A percentile compares a stretch with the other conserved stretches of the same genome.
Evolutionary conservation across 2,329 filamentous ascomycete species (phyloP).

Genomic region (Aureobasidium sp.): DNA sequence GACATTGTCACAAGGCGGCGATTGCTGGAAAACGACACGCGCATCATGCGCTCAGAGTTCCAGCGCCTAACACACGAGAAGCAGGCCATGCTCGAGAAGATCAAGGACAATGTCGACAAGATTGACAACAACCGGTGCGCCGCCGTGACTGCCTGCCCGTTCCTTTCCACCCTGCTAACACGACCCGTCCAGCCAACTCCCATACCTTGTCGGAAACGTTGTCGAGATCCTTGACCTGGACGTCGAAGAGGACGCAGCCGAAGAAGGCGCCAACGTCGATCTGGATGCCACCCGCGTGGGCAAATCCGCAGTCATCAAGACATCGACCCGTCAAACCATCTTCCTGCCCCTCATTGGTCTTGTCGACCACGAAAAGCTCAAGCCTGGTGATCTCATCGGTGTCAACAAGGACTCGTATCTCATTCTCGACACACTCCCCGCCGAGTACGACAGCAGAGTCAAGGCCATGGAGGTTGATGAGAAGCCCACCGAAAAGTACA

Average conservation of each 20-base stretch:
- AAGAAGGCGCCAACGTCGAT: constrained; percentile 98
- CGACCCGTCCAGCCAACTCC: constrained; percentile 63
- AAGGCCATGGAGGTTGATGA: constrained; percentile 99
- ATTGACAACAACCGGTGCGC: constrained; percentile 94
- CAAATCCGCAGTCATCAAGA: constrained; percentile 99
- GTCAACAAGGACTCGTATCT: constrained; percentile 99
- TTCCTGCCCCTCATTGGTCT: constrained; percentile 95
- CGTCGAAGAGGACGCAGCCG: constrained; percentile 87
- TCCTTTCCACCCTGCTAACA: constrained; percentile 4
- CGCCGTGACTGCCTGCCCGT: constrained; percentile 17
- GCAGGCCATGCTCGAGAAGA: constrained; percentile 92
- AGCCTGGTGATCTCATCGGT: constrained; percentile 92
- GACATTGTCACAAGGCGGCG: constrained; percentile 88
- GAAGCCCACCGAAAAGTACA: constrained; percentile 99
- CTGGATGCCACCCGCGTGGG: constrained; percentile 92
- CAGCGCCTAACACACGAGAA: constrained; percentile 94
- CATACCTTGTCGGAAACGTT: constrained; percentile 96
- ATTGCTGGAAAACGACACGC: constrained; percentile 90
- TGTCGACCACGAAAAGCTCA: constrained; percentile 89
- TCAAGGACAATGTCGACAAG: constrained; percentile 98
- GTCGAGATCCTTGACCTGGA: constrained; percentile 96
- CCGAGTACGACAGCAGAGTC: constrained; percentile 96
- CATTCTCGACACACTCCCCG: constrained; percentile 89
- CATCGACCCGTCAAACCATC: constrained; percentile 94
- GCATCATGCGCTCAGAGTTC: constrained; percentile 97